These are phyloP conservation scores for Amanita rubescens DNA, from an alignment of 768 basidiomycete species.

Conservation along the genomic window DNA sequence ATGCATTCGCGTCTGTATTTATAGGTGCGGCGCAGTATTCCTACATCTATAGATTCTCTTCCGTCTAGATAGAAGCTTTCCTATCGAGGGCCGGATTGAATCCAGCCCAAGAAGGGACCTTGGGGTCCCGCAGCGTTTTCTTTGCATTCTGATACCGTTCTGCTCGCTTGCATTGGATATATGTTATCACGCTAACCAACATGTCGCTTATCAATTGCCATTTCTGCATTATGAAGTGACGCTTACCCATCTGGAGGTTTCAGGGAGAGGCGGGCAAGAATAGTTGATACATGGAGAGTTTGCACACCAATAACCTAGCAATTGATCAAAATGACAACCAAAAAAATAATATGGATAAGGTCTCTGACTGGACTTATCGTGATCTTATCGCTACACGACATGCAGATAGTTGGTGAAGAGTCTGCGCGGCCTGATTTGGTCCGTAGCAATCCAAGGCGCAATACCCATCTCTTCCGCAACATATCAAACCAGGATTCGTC, in stretches of 20 bases:
- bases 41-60: neutral
- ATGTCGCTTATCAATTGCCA: too few species aligned
- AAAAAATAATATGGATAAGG: too few species aligned
- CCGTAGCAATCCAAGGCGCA: conserved; percentile 64
- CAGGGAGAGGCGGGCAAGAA: too few species aligned
- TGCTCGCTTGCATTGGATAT: conserved; percentile 37
- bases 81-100: conserved; percentile 44
- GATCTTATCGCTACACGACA: conserved; percentile 96
- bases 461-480: conserved; percentile 81
- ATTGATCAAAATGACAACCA: too few species aligned
- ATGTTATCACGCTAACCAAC: conserved; percentile 25
- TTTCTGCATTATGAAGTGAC: too few species aligned
- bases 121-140: conserved; percentile 31
- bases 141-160: conserved; percentile 48
- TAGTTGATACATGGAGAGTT: too few species aligned
- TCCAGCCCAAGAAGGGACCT: conserved; percentile 57
- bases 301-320: too few species aligned
- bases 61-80: conserved; percentile 37
- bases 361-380: too few species aligned
- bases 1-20: neutral
- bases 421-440: conserved; percentile 95
- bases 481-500: conserved; percentile 27
- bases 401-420: conserved; percentile 70
- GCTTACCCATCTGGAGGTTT: too few species aligned
- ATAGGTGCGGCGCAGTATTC: neutral